Evolutionary conservation across 352 stramenopile genomes (phyloP).

Genomic region (Ophiocytium majus): DNA sequence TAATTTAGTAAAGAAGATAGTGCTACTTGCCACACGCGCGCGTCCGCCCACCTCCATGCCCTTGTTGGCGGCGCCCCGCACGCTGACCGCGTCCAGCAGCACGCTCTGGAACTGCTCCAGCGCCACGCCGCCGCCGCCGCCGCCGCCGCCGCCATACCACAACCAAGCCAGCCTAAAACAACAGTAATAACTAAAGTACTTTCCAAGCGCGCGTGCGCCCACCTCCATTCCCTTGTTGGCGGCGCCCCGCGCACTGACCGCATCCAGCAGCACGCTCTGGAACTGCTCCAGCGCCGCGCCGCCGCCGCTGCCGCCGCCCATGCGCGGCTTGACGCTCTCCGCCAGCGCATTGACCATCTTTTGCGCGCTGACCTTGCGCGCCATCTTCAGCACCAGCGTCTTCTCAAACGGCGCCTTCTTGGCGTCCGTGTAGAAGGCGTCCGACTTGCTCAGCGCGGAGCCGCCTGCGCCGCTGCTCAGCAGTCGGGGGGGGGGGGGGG

Average conservation of each 20-base stretch:
- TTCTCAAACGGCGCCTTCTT: slow-evolving; percentile 43
- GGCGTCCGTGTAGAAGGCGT: slow-evolving; percentile 45
- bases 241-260: slow-evolving; percentile 44
- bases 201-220: too few relatives aligned
- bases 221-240: slow-evolving; percentile 55
- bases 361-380: slow-evolving; percentile 55
- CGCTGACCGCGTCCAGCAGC: slow-evolving; percentile 44
- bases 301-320: slow-evolving; percentile 26
- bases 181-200: too few relatives aligned
- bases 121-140: slow-evolving; percentile 21
- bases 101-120: slow-evolving; percentile 48
- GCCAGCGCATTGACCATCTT: slow-evolving; percentile 60
- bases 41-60: slow-evolving; percentile 54
- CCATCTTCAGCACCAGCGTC: slow-evolving; percentile 59
- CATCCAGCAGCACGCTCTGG: slow-evolving; percentile 47
- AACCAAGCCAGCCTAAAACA: too few relatives aligned
- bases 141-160: too few relatives aligned
- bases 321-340: slow-evolving; percentile 60
- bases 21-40: too few relatives aligned
- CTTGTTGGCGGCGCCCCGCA: slow-evolving; percentile 51
- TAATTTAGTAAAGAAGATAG: too few relatives aligned
- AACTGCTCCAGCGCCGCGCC: slow-evolving; percentile 36
- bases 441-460: slow-evolving; percentile 35
- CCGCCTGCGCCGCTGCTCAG: slow-evolving; percentile 23
- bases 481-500: too few relatives aligned